phyloP scores from a whole-genome alignment of 129 eudicot genomes.

The Glebionis coronaria region DNA sequence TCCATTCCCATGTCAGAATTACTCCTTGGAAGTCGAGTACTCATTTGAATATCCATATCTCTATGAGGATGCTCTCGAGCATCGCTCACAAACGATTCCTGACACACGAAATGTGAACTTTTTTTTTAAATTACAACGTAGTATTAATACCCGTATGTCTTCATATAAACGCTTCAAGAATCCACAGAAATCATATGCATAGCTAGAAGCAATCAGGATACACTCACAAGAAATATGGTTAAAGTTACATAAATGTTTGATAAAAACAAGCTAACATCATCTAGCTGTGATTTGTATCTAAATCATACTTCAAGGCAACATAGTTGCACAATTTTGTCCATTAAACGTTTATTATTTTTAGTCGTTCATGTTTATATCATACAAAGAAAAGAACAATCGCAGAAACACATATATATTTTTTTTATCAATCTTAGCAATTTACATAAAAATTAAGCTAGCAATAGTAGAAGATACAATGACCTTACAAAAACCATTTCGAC shows the following conservation, averaged over 20 bases:
- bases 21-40: conserved; percentile 50
- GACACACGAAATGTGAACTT: not conserved
- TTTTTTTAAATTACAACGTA: not conserved
- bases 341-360: too few species aligned
- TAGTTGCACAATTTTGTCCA: too few species aligned
- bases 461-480: too few species aligned
- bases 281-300: not conserved
- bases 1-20: conserved; percentile 76
- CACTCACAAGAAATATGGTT: conserved; percentile 7
- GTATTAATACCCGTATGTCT: not conserved
- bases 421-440: too few species aligned
- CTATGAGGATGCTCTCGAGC: conserved; percentile 43
- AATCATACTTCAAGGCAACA: not conserved
- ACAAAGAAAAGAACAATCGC: too few species aligned
- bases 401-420: too few species aligned
- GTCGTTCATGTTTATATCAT: too few species aligned
- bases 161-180: conserved; percentile 3
- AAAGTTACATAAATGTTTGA: not conserved
- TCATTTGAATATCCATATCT: conserved; percentile 64
- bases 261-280: not conserved
- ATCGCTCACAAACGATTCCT: conserved; percentile 68
- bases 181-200: not conserved
- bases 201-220: not conserved
- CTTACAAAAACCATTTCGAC: too few species aligned
- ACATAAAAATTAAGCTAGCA: too few species aligned